These are phyloP conservation scores for Xylariaceae sp. DNA, from an alignment of 2,329 filamentous ascomycete genomes.

Conservation along the genomic window DNA sequence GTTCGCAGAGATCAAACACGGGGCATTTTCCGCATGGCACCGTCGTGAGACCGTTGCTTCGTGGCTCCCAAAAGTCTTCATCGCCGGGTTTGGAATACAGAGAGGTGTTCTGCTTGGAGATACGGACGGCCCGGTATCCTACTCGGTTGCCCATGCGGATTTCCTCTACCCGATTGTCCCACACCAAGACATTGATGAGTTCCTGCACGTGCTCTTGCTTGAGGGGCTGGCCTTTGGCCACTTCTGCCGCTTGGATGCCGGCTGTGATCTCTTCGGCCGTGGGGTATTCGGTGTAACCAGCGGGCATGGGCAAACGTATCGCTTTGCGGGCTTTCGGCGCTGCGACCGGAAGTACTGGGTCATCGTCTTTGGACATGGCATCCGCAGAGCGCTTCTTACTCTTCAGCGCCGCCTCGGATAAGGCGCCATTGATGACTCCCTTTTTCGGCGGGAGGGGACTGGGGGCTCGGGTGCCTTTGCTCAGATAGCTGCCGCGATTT, in stretches of 20 bases:
- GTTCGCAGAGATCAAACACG: constrained; percentile 86
- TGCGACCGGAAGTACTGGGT: constrained; percentile 24
- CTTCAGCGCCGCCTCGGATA: constrained; percentile 35
- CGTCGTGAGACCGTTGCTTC: constrained; percentile 73
- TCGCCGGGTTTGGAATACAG: constrained; percentile 25
- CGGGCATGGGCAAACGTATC: constrained; percentile 49
- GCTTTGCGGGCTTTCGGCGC: constrained; percentile 28
- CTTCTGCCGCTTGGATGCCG: constrained; percentile 61
- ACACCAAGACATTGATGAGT: constrained; percentile 81
- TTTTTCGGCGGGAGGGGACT: constrained; percentile 50
- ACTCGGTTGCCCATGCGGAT: constrained; percentile 46
- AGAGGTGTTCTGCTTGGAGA: constrained; percentile 38
- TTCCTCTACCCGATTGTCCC: constrained; percentile 76
- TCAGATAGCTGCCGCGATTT: constrained; percentile 33
- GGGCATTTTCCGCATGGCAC: constrained; percentile 88
- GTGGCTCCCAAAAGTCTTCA: constrained; percentile 36
- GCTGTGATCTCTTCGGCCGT: constrained; percentile 73
- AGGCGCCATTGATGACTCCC: constrained; percentile 46
- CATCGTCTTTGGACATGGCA: constrained; percentile 38
- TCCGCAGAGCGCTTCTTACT: constrained; percentile 50
- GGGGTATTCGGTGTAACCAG: constrained; percentile 72
- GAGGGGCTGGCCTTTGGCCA: constrained; percentile 67
- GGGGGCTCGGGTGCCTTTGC: constrained; percentile 29
- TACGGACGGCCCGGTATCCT: constrained; percentile 50
- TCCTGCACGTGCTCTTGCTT: constrained; percentile 74